These are phyloP conservation scores for Apostasia shenzhenica DNA, from an alignment of 106 monocot genomes.

Conservation along the genomic window DNA sequence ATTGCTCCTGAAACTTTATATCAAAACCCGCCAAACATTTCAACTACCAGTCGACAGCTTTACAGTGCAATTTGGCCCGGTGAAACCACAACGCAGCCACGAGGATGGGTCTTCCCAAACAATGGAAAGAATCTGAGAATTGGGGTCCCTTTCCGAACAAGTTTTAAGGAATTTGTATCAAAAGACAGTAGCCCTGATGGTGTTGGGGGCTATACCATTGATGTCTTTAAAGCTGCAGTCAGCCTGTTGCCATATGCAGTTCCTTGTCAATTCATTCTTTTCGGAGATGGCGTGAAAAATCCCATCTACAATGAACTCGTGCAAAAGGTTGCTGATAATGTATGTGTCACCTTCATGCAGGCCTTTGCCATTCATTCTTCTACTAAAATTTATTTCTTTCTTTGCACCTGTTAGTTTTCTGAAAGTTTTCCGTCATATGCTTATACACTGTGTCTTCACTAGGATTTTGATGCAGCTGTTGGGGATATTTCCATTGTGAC, in stretches of 20 bases:
- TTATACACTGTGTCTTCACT: neutral
- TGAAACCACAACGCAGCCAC: constrained; percentile 31
- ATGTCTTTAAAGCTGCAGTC: constrained; percentile 61
- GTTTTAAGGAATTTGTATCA: constrained; percentile 43
- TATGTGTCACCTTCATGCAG: constrained; percentile 9
- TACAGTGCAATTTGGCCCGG: constrained; percentile 53
- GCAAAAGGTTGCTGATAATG: constrained; percentile 54
- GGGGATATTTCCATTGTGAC: constrained; percentile 61
- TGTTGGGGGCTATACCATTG: constrained; percentile 42
- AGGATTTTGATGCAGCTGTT: constrained; percentile 58
- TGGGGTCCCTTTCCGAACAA: constrained; percentile 38
- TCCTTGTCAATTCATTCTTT: constrained; percentile 29
- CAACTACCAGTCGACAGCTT: constrained; percentile 23
- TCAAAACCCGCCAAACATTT: constrained; percentile 14
- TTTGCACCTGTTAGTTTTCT: neutral
- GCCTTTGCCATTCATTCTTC: neutral
- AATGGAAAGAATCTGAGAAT: constrained; percentile 49
- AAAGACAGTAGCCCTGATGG: constrained; percentile 24
- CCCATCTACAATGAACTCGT: constrained; percentile 49
- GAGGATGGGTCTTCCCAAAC: constrained; percentile 64
- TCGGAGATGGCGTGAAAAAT: constrained; percentile 46
- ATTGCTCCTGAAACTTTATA: constrained; percentile 37
- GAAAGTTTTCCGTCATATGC: neutral
- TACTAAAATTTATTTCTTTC: neutral
- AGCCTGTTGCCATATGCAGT: constrained; percentile 56